These are phyloP conservation scores for Penicillium sclerotiorum DNA, from an alignment of 2,329 filamentous ascomycete genomes.

Conservation along the genomic window DNA sequence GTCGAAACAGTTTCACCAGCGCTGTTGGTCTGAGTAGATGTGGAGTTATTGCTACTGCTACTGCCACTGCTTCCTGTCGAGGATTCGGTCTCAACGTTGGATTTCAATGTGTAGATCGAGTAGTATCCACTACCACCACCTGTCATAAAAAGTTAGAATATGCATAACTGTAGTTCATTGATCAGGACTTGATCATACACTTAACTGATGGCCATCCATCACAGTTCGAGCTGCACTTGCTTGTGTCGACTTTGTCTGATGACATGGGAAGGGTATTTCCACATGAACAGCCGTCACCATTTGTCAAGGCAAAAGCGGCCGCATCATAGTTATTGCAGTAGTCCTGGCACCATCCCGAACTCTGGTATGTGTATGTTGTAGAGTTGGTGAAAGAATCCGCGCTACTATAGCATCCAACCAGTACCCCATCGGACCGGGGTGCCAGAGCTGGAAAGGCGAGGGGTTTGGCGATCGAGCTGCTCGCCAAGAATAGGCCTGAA, in stretches of 20 bases:
- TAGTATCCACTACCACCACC: constrained; percentile 60
- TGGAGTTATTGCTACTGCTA: constrained; percentile 14
- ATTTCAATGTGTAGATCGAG: constrained; percentile 52
- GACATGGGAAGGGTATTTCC: constrained; percentile 68
- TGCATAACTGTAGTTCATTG: background rate
- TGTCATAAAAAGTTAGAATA: constrained; percentile 40
- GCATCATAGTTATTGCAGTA: constrained; percentile 52
- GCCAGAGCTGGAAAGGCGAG: constrained; percentile 18
- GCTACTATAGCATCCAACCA: constrained; percentile 57
- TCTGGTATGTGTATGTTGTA: constrained; percentile 56
- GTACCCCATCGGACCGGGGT: constrained; percentile 21
- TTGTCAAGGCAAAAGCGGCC: constrained; percentile 65
- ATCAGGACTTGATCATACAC: constrained; percentile 58
- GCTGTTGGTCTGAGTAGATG: constrained; percentile 12
- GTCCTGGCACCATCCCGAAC: constrained; percentile 57
- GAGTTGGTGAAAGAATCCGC: constrained; percentile 51
- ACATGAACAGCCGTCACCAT: constrained; percentile 70
- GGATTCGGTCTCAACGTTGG: constrained; percentile 37
- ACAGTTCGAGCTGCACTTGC: constrained; percentile 67
- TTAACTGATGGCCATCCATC: constrained; percentile 62
- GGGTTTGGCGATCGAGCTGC: constrained; percentile 22
- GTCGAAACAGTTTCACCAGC: constrained; percentile 24
- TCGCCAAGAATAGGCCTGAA: constrained; percentile 30
- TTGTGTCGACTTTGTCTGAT: constrained; percentile 56
- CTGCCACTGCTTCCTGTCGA: constrained; percentile 29